Evolutionary conservation across 345 rosid species (phyloP).

Genomic region (Citrus reticulata): DNA sequence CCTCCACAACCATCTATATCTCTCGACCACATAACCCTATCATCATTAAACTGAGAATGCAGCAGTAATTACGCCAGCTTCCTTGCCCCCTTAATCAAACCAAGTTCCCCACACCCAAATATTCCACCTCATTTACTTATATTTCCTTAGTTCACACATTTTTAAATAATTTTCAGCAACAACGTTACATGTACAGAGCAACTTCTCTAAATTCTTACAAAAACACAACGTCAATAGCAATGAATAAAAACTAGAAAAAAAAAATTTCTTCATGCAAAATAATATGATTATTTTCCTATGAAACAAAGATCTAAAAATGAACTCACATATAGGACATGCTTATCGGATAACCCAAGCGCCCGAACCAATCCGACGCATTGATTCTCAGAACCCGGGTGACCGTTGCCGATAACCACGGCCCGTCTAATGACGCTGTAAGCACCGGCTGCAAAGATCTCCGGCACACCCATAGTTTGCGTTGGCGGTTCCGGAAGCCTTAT

Average conservation of each 20-base stretch:
- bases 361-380: constrained; percentile 88
- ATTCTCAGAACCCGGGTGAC: constrained; percentile 80
- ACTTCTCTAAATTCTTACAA: neutral
- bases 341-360: constrained; percentile 72
- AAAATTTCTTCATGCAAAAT: neutral
- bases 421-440: constrained; percentile 69
- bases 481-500: constrained; percentile 92
- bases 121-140: neutral
- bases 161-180: neutral
- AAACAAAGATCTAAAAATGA: neutral
- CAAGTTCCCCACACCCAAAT: neutral
- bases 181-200: neutral
- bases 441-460: constrained; percentile 92
- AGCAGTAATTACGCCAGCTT: neutral
- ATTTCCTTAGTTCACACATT: neutral
- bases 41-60: neutral
- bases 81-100: neutral
- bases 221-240: neutral
- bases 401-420: constrained; percentile 89
- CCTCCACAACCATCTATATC: neutral
- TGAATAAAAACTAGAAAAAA: neutral
- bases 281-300: neutral
- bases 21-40: too few species aligned
- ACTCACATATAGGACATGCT: constrained; percentile 71
- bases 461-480: constrained; percentile 56